These are phyloP conservation scores for Trichoderma gamsii DNA, from an alignment of 495 filamentous ascomycete species.

Conservation along the genomic window DNA sequence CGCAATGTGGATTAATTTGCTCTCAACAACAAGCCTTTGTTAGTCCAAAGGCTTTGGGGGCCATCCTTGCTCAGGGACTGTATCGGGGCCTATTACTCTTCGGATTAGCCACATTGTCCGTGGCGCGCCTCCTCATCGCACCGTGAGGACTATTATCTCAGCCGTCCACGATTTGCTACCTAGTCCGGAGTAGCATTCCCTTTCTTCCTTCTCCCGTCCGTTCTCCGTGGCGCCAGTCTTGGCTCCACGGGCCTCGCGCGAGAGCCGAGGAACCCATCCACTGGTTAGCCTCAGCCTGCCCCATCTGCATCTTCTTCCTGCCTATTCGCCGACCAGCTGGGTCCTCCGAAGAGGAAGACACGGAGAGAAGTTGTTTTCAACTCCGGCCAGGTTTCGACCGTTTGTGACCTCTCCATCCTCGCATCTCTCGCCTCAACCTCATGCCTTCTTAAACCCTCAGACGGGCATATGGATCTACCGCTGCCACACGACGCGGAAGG, in stretches of 20 bases:
- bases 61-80: constrained; percentile 7
- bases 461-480: constrained; percentile 2
- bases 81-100: background rate
- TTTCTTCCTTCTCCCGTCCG: constrained; percentile 10
- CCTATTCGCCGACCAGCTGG: constrained; percentile 3
- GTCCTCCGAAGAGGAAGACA: background rate
- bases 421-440: background rate
- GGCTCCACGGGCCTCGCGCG: constrained; percentile 14
- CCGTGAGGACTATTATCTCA: constrained; percentile 6
- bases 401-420: background rate
- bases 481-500: constrained; percentile 6
- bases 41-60: background rate
- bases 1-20: constrained; percentile 10
- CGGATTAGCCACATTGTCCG: background rate
- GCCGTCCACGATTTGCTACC: background rate
- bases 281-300: constrained; percentile 10
- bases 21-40: background rate
- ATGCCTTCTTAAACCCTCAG: background rate
- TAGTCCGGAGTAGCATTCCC: constrained; percentile 9
- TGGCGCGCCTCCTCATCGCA: constrained; percentile 9
- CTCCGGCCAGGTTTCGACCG: background rate
- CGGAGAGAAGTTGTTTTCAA: background rate
- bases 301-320: constrained; percentile 9
- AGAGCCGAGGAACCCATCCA: constrained; percentile 13
- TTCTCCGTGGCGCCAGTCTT: constrained; percentile 12